Evolutionary conservation across 352 stramenopile genomes (phyloP).

Genomic region (Phytopythium boreale): DNA sequence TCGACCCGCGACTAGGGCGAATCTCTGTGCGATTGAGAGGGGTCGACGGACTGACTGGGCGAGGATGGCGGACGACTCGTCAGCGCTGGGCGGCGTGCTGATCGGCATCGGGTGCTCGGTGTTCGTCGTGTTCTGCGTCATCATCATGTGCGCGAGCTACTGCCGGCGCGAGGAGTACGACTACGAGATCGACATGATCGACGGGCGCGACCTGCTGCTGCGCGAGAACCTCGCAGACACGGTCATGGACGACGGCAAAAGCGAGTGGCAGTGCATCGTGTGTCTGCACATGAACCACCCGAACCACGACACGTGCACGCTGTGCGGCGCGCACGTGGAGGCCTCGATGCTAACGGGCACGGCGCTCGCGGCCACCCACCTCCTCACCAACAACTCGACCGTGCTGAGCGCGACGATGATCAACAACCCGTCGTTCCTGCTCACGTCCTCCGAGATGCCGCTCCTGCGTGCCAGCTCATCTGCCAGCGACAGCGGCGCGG

Average conservation of each 20-base stretch:
- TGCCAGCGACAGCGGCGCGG: not conserved
- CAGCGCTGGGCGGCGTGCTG: conserved; percentile 24
- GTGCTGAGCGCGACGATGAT: conserved; percentile 21
- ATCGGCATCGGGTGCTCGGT: conserved; percentile 28
- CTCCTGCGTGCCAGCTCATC: conserved; percentile 17
- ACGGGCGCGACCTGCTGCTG: conserved; percentile 44
- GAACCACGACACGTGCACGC: conserved; percentile 49
- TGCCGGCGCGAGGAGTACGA: conserved; percentile 32
- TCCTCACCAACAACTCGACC: conserved; percentile 7
- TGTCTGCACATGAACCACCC: conserved; percentile 77
- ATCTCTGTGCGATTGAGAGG: not conserved
- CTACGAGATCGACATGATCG: conserved; percentile 51
- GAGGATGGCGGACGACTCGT: conserved; percentile 16
- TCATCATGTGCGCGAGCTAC: conserved; percentile 39
- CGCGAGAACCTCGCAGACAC: conserved; percentile 70
- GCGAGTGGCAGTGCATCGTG: conserved; percentile 74
- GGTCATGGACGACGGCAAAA: conserved; percentile 50
- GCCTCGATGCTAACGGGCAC: conserved; percentile 41
- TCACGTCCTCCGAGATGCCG: conserved; percentile 17
- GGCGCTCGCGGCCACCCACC: conserved; percentile 19
- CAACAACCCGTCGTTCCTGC: conserved; percentile 12
- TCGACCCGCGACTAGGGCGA: not conserved
- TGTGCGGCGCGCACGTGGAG: conserved; percentile 64
- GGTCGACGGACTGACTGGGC: not conserved
- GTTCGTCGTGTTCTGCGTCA: conserved; percentile 46